These are phyloP conservation scores for Periconia digitata DNA, from an alignment of 2,329 filamentous ascomycete species.

Conservation along the genomic window DNA sequence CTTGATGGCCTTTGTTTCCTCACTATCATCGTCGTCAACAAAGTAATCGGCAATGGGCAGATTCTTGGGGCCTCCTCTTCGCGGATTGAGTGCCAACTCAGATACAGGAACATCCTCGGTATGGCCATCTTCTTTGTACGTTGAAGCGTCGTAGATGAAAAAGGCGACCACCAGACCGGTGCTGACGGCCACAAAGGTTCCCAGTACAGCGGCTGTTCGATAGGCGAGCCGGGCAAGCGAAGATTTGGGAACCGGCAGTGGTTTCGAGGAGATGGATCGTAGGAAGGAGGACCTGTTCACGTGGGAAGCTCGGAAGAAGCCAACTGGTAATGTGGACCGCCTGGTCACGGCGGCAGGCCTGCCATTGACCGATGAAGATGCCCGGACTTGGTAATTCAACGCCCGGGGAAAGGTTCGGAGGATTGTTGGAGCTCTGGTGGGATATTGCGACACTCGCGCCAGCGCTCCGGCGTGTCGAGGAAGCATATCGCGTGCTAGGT, in stretches of 20 bases:
- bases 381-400: conserved; percentile 17
- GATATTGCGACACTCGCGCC: conserved; percentile 25
- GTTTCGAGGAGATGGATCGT: conserved; percentile 33
- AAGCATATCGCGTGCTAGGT: conserved; percentile 24
- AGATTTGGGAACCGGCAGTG: conserved; percentile 34
- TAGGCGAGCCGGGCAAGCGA: conserved; percentile 60
- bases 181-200: conserved; percentile 72
- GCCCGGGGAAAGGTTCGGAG: conserved; percentile 9
- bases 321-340: conserved; percentile 25
- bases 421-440: conserved; percentile 19
- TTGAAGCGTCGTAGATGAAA: conserved; percentile 91
- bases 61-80: conserved; percentile 88
- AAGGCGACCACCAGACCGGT: conserved; percentile 74
- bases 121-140: conserved; percentile 73
- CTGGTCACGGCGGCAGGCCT: conserved; percentile 19
- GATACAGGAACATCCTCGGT: conserved; percentile 80
- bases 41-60: conserved; percentile 85
- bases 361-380: conserved; percentile 28
- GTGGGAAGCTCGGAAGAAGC: conserved; percentile 19
- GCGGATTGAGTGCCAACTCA: conserved; percentile 76
- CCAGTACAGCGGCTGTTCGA: conserved; percentile 70
- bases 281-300: conserved; percentile 19
- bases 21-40: conserved; percentile 84
- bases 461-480: conserved; percentile 33
- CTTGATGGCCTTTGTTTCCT: conserved; percentile 69